Evolutionary conservation across 2,329 filamentous ascomycete genomes (phyloP), one percentile per base, ranked within the genome.

Genomic region (Clarireedia paspali): DNA sequence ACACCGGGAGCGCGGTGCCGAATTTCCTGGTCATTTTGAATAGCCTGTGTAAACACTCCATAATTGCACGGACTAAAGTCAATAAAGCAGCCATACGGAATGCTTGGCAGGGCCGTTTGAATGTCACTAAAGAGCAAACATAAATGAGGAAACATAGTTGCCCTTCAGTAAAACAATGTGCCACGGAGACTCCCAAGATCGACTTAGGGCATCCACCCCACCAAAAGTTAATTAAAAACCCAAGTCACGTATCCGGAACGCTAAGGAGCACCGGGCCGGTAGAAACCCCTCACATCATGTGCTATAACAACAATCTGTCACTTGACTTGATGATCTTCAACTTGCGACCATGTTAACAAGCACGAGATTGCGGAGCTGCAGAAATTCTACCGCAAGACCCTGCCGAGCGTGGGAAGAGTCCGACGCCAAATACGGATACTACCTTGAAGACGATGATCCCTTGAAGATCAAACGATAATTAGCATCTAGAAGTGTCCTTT

Each of bases 1-100:
- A 53, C 20, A 36, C 51, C 60, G 61, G 63, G 63, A 61, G 47
- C 57, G 55, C 55, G 55, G 55, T 46, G 59, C 64, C 61, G 63
- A 45, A 57, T 60, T 58, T 55, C 56, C 57, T 63, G 54, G 58
- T 27, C 53, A 59, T 59, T 27, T 3, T 44, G 56, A 62, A 62
- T 53, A 66, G 61, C 60, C 63, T 64, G 60, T 42, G 34, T 36
- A n/a, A n/a, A 44, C 3, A 6, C 20, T 24, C 17, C 17, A 17
- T 30, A 36, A 23, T 46, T 6, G 14, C 26, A 38, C 27, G 26
- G 47, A 39, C 17, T 24, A 64, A 44, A 46, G 15, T 24, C 30
- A 36, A 42, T 24, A 17, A 57, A 17, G 23, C 27, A 20, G 5
- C 17, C 30, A 57, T 54, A 9, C 10, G 3, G 2, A 34, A 7